These are phyloP conservation scores for Chaetomiaceae sp. DNA, from an alignment of 2,329 filamentous ascomycete species.

Conservation along the genomic window DNA sequence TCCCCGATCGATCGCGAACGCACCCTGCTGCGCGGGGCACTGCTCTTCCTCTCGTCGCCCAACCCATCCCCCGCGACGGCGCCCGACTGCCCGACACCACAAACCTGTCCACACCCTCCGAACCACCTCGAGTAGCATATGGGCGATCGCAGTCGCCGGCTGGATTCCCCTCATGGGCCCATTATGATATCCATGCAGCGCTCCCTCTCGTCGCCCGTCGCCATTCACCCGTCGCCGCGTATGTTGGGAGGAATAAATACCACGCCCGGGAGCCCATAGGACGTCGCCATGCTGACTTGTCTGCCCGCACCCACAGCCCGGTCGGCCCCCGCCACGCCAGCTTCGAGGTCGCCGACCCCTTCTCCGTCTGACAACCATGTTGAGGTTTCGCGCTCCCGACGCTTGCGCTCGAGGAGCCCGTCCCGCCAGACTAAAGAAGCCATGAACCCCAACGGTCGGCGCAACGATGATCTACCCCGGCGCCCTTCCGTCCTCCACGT, in stretches of 20 bases:
- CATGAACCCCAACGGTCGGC: conserved; percentile 40
- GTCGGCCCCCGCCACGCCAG: conserved; percentile 47
- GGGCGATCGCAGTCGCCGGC: conserved; percentile 26
- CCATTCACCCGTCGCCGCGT: conserved; percentile 54
- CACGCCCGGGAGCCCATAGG: conserved; percentile 3
- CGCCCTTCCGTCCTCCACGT: conserved; percentile 36
- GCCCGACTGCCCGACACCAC: neutral
- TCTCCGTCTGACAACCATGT: conserved; percentile 46
- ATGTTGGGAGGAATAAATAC: conserved; percentile 38
- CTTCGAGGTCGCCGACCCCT: conserved; percentile 52
- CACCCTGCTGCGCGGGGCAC: too few species aligned
- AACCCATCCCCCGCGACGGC: neutral
- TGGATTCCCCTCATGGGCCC: conserved; percentile 39
- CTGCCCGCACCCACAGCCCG: conserved; percentile 36
- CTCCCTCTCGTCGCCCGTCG: conserved; percentile 58
- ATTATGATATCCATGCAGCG: conserved; percentile 60
- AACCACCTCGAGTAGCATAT: conserved; percentile 27
- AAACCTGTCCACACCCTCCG: neutral
- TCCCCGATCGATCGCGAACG: too few species aligned
- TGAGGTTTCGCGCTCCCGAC: conserved; percentile 46
- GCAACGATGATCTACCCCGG: conserved; percentile 41
- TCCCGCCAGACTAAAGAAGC: conserved; percentile 42
- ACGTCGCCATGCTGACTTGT: conserved; percentile 20
- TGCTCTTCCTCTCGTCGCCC: neutral
- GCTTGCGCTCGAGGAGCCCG: conserved; percentile 52